Percentiles rank a stretch among this genome's conserved stretches.
These are phyloP conservation scores for Syzygium aqueum DNA, from an alignment of 345 rosid genomes.

Conservation along the genomic window DNA sequence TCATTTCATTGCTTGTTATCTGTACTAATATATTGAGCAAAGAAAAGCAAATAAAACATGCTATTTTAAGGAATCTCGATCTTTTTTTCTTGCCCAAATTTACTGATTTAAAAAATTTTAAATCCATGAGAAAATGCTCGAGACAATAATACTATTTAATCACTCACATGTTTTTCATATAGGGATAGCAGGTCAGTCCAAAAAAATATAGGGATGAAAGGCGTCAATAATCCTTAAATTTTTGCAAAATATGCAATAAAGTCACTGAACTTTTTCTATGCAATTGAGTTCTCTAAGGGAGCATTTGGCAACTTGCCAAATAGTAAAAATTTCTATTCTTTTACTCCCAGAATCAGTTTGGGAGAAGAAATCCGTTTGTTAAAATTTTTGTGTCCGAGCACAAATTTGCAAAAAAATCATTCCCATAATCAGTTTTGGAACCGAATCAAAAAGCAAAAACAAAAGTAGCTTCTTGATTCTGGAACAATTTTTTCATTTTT, in stretches of 20 bases:
- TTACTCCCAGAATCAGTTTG: too few relatives aligned
- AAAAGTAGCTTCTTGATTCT: too few relatives aligned
- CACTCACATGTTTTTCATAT: neutral
- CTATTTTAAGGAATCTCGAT: neutral
- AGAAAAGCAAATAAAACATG: too few relatives aligned
- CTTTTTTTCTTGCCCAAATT: neutral
- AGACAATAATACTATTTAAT: neutral
- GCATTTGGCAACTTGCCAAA: too few relatives aligned
- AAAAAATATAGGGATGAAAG: neutral
- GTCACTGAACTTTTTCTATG: neutral
- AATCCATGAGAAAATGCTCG: neutral
- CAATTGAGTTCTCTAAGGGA: neutral
- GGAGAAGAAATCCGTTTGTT: too few relatives aligned
- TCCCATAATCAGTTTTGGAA: too few relatives aligned
- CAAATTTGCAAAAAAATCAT: too few relatives aligned
- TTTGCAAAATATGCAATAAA: neutral
- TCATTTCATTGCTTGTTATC: too few relatives aligned
- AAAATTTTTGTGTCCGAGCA: too few relatives aligned
- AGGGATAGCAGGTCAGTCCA: neutral
- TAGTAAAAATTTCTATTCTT: too few relatives aligned
- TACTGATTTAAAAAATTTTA: neutral
- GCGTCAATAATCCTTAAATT: fast-evolving
- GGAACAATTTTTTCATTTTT: too few relatives aligned
- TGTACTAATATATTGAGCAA: neutral
- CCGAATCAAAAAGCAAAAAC: too few relatives aligned